phyloP scores from a whole-genome alignment of 768 basidiomycete species.

The Kwoniella sp. region DNA sequence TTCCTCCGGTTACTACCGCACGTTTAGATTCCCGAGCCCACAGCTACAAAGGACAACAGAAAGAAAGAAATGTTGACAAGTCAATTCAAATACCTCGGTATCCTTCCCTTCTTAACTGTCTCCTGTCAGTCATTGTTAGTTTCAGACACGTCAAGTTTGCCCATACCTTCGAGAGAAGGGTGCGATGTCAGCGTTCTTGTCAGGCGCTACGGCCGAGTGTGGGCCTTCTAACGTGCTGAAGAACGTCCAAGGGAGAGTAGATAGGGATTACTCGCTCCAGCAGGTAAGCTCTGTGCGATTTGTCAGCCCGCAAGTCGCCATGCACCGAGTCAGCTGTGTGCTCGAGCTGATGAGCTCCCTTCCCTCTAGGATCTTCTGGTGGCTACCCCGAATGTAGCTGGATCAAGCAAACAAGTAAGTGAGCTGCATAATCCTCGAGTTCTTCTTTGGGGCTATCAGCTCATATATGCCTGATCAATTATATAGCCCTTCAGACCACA shows the following conservation, averaged over 20 bases:
- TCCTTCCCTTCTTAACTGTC: too few species aligned
- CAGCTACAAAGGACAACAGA: too few species aligned
- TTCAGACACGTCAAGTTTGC: too few species aligned
- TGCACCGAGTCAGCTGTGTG: conserved; percentile 2
- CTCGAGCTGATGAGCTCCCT: not conserved
- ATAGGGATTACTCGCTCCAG: conserved; percentile 35
- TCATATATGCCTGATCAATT: too few species aligned
- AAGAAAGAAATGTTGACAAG: too few species aligned
- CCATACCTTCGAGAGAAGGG: too few species aligned
- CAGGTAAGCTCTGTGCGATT: too few species aligned
- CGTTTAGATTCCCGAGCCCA: not conserved
- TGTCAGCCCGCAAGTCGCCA: too few species aligned
- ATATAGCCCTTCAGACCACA: conserved; percentile 21
- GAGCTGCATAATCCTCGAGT: not conserved
- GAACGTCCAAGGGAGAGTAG: conserved; percentile 39
- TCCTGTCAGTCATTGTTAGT: too few species aligned
- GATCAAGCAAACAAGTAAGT: conserved; percentile 39
- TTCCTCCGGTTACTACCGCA: not conserved
- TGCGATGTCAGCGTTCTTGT: conserved; percentile 40
- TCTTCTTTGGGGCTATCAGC: too few species aligned
- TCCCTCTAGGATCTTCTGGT: conserved; percentile 36
- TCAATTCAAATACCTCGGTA: not conserved
- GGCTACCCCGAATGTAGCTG: conserved; percentile 34
- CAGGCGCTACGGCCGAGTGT: conserved; percentile 43
- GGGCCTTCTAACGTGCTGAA: conserved; percentile 44